Percentiles rank a stretch among this genome's conserved stretches.
Conservation (phyloP, 352 stramenopile species). For the Pythium myriotylum region DNA sequence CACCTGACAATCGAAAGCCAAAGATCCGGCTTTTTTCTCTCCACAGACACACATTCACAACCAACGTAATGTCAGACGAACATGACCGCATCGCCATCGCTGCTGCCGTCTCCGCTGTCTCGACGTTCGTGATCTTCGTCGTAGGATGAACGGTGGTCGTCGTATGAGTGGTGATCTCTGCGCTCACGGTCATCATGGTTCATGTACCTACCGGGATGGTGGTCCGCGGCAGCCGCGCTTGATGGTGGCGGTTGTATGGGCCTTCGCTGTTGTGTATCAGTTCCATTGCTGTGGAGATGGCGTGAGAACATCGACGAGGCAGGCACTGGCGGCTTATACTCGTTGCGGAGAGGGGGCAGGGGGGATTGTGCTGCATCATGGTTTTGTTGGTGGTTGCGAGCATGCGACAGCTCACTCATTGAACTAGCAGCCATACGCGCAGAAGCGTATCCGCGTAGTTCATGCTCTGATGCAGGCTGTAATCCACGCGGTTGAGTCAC, state of each 20-base stretch:
- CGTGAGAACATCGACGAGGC: slow-evolving; percentile 19
- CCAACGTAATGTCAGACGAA: slow-evolving; percentile 16
- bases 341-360: slow-evolving; percentile 5
- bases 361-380: slow-evolving; percentile 10
- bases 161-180: slow-evolving; percentile 10
- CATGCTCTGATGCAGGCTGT: slow-evolving; percentile 1
- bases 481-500: background rate
- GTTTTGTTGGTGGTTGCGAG: slow-evolving; percentile 4
- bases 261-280: background rate
- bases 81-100: slow-evolving; percentile 26
- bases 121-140: slow-evolving; percentile 18
- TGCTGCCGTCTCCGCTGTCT: slow-evolving; percentile 24
- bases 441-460: slow-evolving; percentile 1
- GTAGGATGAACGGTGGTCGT: slow-evolving; percentile 10
- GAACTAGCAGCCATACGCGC: background rate
- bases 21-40: slow-evolving; percentile 1
- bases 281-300: slow-evolving; percentile 18
- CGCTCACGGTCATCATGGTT: slow-evolving; percentile 11
- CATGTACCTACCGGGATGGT: slow-evolving; percentile 5
- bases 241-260: slow-evolving; percentile 12
- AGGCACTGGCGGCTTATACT: slow-evolving; percentile 12
- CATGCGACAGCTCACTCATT: slow-evolving; percentile 11
- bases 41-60: background rate
- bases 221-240: background rate
- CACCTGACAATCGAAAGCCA: slow-evolving; percentile 14